Evolutionary conservation across 208 protist species (phyloP), one percentile per base, ranked within the genome.

Genomic region (Zelonia costaricensis): DNA sequence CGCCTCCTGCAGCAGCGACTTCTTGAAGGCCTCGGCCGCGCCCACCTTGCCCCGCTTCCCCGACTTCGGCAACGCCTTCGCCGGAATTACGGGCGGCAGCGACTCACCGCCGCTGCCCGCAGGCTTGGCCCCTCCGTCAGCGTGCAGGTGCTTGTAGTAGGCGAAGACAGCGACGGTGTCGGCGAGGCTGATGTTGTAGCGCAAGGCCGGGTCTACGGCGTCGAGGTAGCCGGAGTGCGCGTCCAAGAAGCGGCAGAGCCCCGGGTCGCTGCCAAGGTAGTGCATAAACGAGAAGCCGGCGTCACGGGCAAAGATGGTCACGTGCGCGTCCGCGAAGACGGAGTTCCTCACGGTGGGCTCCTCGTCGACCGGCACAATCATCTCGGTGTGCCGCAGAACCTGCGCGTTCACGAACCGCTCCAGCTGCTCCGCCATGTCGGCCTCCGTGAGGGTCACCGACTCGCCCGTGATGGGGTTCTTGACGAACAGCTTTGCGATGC

Each of bases 391-490:
- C 67, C 75, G 69, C 7, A 40, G 42, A 30, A 95, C 86, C 56
- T 95, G 90, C 8, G 57, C 67, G 23, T 57, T 64, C 10, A 95
- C 72, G 61, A 95, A 95, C 40, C 49, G 43, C 60, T 85, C 76
- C 43, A 95, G 74, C 43, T 62, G 54, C 20, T 35, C 73, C 15
- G 64, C 84, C 62, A 79, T 88, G 27, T 84, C 53, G 38, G 31
- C 51, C 18, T 62, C 59, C 10, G 75, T 76, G 62, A 92, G 81
- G 9, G 90, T 95, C 22, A 84, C 65, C 15, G 86, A 95, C 69
- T 95, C 86, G 15, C 81, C 83, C 22, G 84, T 92, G 62, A 95
- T 79, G 22, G 90, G 80, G 67, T 95, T 95, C 68, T 93, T 93
- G 35, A 95, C 65, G 55, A 93, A 95, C 4, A 95, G 58, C 56